Conservation (phyloP, 768 basidiomycete species). For the Rhodotorula babjevae region DNA sequence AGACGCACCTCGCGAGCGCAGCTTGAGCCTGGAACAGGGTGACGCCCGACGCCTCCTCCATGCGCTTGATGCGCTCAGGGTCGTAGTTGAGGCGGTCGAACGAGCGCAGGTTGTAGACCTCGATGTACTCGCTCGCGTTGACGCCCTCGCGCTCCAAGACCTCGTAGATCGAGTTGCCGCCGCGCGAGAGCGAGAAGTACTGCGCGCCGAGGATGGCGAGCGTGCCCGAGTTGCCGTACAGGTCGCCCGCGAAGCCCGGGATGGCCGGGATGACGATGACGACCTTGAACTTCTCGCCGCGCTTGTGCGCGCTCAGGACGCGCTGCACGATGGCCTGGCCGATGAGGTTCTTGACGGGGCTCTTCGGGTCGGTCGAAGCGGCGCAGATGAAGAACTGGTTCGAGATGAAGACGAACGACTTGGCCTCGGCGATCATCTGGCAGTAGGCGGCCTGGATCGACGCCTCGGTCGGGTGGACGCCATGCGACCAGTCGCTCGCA, state of each 20-base stretch:
- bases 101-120: constrained; percentile 84
- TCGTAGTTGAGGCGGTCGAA: constrained; percentile 66
- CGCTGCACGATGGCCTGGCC: constrained; percentile 76
- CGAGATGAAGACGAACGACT: constrained; percentile 86
- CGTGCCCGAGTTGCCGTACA: constrained; percentile 30
- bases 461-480: constrained; percentile 70
- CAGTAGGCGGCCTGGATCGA: constrained; percentile 80
- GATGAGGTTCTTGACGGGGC: constrained; percentile 73
- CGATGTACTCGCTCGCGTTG: constrained; percentile 61
- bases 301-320: constrained; percentile 70
- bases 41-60: constrained; percentile 70
- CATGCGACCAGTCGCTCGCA: constrained; percentile 53
- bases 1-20: constrained; percentile 55
- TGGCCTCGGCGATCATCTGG: constrained; percentile 65
- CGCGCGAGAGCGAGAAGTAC: constrained; percentile 64
- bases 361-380: constrained; percentile 46
- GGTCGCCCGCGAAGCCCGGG: constrained; percentile 81
- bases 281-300: constrained; percentile 73
- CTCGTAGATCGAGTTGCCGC: constrained; percentile 61
- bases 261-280: constrained; percentile 83
- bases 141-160: constrained; percentile 29
- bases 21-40: constrained; percentile 80
- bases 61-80: constrained; percentile 56
- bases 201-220: constrained; percentile 40
- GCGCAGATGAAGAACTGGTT: constrained; percentile 48